Evolutionary conservation across 352 stramenopile genomes (phyloP).

Genomic region (Phytophthora nicotianae): DNA sequence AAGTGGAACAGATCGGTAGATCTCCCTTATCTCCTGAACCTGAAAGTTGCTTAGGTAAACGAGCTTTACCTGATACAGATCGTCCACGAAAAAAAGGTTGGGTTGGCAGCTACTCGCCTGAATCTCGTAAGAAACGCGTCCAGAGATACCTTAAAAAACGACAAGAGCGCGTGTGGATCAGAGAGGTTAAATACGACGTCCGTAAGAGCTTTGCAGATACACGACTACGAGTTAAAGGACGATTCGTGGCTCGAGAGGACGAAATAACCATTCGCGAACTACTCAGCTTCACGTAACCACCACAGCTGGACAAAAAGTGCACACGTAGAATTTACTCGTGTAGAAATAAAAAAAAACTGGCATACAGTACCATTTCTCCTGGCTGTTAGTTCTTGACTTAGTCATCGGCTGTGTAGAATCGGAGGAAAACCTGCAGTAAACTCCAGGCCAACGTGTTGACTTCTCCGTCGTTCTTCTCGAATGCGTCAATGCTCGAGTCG

Average conservation of each 20-base stretch:
- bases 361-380: constrained; percentile 24
- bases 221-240: constrained; percentile 93
- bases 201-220: constrained; percentile 98
- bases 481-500: constrained; percentile 12
- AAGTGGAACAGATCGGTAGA: constrained; percentile 10
- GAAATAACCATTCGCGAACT: constrained; percentile 77
- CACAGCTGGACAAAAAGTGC: background rate
- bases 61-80: background rate
- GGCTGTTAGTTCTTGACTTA: constrained; percentile 9
- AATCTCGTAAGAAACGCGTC: constrained; percentile 89
- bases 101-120: constrained; percentile 93
- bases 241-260: constrained; percentile 97
- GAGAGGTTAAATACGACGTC: constrained; percentile 96
- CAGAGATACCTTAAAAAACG: constrained; percentile 93
- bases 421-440: constrained; percentile 40
- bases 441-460: constrained; percentile 42
- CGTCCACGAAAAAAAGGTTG: constrained; percentile 42
- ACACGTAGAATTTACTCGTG: background rate
- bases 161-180: constrained; percentile 92
- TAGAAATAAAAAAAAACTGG: constrained; percentile 23
- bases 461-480: constrained; percentile 36
- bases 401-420: constrained; percentile 27
- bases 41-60: constrained; percentile 21
- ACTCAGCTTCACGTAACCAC: constrained; percentile 67
- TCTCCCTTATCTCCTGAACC: background rate